phyloP scores from a whole-genome alignment of 2,329 filamentous ascomycete species.

The Myriosclerotinia curreyana region DNA sequence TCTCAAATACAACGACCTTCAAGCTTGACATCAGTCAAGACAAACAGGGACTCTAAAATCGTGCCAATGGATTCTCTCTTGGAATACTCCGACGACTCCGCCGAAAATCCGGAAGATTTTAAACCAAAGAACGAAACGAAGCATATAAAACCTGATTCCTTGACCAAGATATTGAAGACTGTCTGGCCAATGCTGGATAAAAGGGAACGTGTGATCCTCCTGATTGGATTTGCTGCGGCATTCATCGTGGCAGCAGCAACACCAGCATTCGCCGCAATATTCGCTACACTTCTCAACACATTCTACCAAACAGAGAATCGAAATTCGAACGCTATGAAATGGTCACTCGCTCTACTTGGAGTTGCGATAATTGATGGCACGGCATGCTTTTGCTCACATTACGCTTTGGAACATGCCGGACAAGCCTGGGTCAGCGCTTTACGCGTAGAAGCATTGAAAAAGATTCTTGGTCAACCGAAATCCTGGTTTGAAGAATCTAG shows the following conservation, averaged over 20 bases:
- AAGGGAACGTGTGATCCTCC: slow-evolving; percentile 52
- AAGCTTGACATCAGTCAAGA: neutral
- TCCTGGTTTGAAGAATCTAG: slow-evolving; percentile 72
- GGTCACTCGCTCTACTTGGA: slow-evolving; percentile 66
- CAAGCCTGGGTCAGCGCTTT: slow-evolving; percentile 76
- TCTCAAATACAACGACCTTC: neutral
- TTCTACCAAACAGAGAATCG: slow-evolving; percentile 54
- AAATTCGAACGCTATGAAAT: slow-evolving; percentile 43
- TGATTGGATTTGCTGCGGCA: slow-evolving; percentile 53
- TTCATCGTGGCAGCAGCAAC: slow-evolving; percentile 34
- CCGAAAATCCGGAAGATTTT: neutral
- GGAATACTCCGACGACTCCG: slow-evolving; percentile 5
- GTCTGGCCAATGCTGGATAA: slow-evolving; percentile 64
- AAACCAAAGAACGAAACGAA: neutral
- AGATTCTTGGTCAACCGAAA: slow-evolving; percentile 71
- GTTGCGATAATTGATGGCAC: slow-evolving; percentile 66
- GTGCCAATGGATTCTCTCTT: neutral
- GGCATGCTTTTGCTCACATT: slow-evolving; percentile 64
- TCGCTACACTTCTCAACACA: slow-evolving; percentile 67
- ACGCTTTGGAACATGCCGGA: slow-evolving; percentile 66
- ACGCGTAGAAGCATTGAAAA: slow-evolving; percentile 63
- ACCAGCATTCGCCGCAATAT: slow-evolving; percentile 69
- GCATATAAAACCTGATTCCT: slow-evolving; percentile 32
- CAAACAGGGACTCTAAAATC: neutral
- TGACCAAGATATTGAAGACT: slow-evolving; percentile 61